phyloP scores from a whole-genome alignment of 495 filamentous ascomycete species.

The Lophium mytilinum region DNA sequence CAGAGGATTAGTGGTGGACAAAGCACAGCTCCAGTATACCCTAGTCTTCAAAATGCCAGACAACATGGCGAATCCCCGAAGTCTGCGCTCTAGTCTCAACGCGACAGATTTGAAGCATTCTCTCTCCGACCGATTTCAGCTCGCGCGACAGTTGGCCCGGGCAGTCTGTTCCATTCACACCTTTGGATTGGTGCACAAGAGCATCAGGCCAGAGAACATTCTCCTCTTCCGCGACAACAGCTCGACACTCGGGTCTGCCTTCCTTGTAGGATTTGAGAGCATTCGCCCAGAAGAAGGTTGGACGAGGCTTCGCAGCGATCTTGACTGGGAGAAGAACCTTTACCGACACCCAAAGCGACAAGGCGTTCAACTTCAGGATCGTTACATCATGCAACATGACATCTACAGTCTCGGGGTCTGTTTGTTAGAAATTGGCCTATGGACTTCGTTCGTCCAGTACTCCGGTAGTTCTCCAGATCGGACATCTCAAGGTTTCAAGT shows the following conservation, averaged over 20 bases:
- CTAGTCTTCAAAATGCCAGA: background rate
- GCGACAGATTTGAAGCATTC: background rate
- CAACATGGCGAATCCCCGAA: background rate
- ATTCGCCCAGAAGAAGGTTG: background rate
- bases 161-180: background rate
- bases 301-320: conserved; percentile 30
- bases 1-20: too few relatives aligned
- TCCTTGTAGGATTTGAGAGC: background rate
- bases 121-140: background rate
- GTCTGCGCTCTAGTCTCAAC: background rate
- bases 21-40: background rate
- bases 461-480: too few relatives aligned
- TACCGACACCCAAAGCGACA: conserved; percentile 50
- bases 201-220: background rate
- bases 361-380: conserved; percentile 31
- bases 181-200: background rate
- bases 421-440: conserved; percentile 54
- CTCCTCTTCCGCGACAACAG: background rate
- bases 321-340: conserved; percentile 39
- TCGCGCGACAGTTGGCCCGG: background rate
- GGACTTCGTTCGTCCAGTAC: conserved; percentile 41
- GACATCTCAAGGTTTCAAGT: too few relatives aligned
- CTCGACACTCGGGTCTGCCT: background rate
- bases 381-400: conserved; percentile 52
- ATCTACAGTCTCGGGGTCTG: conserved; percentile 55